Conservation (phyloP, 257 asterid species). For the Primulina tabacum region DNA sequence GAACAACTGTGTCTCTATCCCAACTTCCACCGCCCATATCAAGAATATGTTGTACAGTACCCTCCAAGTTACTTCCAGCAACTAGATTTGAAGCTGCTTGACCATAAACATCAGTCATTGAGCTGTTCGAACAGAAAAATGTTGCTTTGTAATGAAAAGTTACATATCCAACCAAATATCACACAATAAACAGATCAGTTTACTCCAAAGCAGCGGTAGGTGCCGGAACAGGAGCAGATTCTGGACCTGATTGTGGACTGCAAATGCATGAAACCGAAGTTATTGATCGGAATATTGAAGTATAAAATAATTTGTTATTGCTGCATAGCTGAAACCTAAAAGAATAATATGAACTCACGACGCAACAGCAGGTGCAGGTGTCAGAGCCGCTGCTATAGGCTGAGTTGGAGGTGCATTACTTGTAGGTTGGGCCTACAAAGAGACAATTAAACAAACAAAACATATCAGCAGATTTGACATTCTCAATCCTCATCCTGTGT, state of each 20-base stretch:
- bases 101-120: conserved; percentile 44
- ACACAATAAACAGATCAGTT: conserved; percentile 17
- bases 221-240: conserved; percentile 30
- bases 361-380: conserved; percentile 33
- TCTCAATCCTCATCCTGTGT: background rate
- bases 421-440: conserved; percentile 43
- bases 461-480: background rate
- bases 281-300: background rate
- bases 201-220: conserved; percentile 39
- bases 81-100: conserved; percentile 68
- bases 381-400: conserved; percentile 41
- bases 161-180: background rate
- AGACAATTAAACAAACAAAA: conserved; percentile 1
- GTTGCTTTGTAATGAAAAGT: background rate
- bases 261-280: conserved; percentile 17
- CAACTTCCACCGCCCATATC: conserved; percentile 80
- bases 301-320: background rate
- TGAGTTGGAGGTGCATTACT: conserved; percentile 42
- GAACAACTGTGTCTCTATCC: conserved; percentile 57
- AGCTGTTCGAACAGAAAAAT: conserved; percentile 28
- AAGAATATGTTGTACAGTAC: conserved; percentile 55
- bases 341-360: conserved; percentile 32
- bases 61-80: conserved; percentile 56
- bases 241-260: conserved; percentile 50
- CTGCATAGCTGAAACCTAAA: conserved; percentile 18